Percentiles rank a stretch among this genome's conserved stretches.
Conservation (phyloP, 805 yeast genomes). For the Blastobotrys robertii region DNA sequence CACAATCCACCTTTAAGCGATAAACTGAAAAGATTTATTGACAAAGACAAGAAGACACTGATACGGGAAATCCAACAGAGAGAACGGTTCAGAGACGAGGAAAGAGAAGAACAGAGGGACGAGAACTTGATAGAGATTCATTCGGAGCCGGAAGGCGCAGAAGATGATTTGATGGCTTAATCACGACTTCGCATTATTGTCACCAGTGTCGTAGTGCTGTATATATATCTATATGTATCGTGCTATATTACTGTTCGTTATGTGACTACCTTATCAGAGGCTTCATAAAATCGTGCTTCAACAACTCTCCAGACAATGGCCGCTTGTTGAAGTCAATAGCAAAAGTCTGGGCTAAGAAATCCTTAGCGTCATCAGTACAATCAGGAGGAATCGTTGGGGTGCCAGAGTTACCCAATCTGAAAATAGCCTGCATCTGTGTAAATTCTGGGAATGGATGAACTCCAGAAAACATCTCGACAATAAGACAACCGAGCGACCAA, state of each 20-base stretch:
- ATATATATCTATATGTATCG: too few species aligned
- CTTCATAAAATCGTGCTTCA: constrained; percentile 47
- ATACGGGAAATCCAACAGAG: not conserved
- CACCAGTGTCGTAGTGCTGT: too few species aligned
- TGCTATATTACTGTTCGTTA: too few species aligned
- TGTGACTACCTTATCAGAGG: constrained; percentile 3
- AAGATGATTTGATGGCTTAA: too few species aligned
- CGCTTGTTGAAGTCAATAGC: constrained; percentile 65
- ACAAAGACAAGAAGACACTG: constrained; percentile 7
- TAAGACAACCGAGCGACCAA: constrained; percentile 93
- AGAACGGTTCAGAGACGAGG: not conserved
- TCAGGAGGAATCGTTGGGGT: constrained; percentile 68
- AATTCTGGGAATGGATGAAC: constrained; percentile 93
- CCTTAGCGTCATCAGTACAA: constrained; percentile 55
- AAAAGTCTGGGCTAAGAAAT: constrained; percentile 58
- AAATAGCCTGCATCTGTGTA: constrained; percentile 94
- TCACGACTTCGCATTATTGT: too few species aligned
- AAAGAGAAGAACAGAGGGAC: too few species aligned
- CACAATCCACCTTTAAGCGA: constrained; percentile 6
- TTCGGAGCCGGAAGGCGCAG: too few species aligned
- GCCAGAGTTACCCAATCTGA: constrained; percentile 75
- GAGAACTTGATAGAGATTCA: too few species aligned
- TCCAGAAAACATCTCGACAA: constrained; percentile 93
- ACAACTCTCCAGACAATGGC: constrained; percentile 61
- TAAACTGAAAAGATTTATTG: constrained; percentile 8